These are phyloP conservation scores for Epichloe typhina DNA, from an alignment of 2,329 filamentous ascomycete genomes.

Conservation along the genomic window DNA sequence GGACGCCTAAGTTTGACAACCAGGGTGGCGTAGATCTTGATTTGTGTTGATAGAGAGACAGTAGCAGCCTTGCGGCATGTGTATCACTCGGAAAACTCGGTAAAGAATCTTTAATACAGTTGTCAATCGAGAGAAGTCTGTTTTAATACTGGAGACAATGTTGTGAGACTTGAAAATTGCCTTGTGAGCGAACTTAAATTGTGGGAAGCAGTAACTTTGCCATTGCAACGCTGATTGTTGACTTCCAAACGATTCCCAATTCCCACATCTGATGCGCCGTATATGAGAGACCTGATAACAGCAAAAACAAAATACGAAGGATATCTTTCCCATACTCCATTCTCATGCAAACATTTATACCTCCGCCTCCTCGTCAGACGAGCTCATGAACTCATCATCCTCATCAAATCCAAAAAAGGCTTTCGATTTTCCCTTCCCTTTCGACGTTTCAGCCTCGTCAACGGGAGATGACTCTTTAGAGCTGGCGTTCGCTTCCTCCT, in stretches of 20 bases:
- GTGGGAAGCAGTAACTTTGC: not conserved
- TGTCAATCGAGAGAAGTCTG: conserved; percentile 7
- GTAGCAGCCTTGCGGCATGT: conserved; percentile 22
- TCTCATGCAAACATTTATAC: not conserved
- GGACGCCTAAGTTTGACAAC: conserved; percentile 36
- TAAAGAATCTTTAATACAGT: conserved; percentile 16
- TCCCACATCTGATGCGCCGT: not conserved
- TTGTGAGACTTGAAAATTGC: not conserved
- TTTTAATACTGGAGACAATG: conserved; percentile 3
- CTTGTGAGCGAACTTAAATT: not conserved
- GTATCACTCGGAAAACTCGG: conserved; percentile 22
- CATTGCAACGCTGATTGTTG: not conserved
- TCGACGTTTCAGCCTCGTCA: conserved; percentile 25
- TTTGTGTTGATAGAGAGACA: conserved; percentile 16
- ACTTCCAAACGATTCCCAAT: not conserved
- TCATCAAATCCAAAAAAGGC: conserved; percentile 72
- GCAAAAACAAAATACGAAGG: not conserved
- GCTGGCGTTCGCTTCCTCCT: conserved; percentile 26
- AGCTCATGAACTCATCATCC: conserved; percentile 62
- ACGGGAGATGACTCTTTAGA: conserved; percentile 38
- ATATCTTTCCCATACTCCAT: not conserved
- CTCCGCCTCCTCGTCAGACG: conserved; percentile 42
- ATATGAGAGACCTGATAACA: not conserved
- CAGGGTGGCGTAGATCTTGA: conserved; percentile 10
- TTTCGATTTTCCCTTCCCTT: conserved; percentile 24